These are phyloP conservation scores for Naganishia cerealis DNA, from an alignment of 1,284 basidiomycete species.

Conservation along the genomic window DNA sequence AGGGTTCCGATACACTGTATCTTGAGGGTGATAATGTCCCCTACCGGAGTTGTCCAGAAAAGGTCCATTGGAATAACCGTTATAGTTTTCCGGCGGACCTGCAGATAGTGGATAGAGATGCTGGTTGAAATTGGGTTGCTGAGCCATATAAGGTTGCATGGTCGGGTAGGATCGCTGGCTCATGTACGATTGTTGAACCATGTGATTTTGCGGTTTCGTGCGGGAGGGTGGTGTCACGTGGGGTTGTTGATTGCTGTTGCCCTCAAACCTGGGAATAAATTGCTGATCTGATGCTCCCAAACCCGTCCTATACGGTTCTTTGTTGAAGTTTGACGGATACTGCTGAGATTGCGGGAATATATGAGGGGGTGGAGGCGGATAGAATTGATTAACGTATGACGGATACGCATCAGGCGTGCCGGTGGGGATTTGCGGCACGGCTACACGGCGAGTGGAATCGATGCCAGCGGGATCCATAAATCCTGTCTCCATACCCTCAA, in stretches of 20 bases:
- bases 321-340: background rate
- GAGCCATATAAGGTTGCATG: background rate
- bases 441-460: background rate
- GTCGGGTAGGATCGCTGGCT: background rate
- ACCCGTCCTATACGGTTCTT: background rate
- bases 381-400: background rate
- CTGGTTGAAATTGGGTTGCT: background rate
- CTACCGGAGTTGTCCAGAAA: background rate
- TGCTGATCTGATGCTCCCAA: background rate
- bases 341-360: background rate
- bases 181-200: background rate
- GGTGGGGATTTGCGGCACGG: background rate
- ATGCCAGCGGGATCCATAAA: background rate
- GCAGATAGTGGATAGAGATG: background rate
- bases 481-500: background rate
- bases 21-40: background rate
- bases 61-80: background rate
- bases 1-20: background rate
- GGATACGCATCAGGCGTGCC: background rate
- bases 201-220: background rate
- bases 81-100: background rate
- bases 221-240: background rate
- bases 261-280: background rate
- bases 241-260: background rate
- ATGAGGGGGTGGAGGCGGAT: background rate